Base-by-base conservation (phyloP, 768 basidiomycete genomes). In the Podaxis carcinomalis region DNA sequence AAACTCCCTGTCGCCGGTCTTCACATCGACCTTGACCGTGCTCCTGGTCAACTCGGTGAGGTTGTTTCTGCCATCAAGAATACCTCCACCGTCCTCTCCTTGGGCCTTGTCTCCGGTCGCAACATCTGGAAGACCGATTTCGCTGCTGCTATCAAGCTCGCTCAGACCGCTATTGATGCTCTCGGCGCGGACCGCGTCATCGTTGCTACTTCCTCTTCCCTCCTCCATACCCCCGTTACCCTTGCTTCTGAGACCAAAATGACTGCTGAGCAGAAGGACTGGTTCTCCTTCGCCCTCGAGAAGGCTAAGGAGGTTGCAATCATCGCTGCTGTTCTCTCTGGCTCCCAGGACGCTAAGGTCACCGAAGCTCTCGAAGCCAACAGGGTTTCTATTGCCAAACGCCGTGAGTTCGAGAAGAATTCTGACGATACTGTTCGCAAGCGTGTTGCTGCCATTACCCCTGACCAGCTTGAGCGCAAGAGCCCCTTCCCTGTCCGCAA, bases 121-220 rank as follows among this genome's bases (percentile, higher is more conserved):
- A 98, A 98, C 83, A 93, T 99, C 80, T 99, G 97, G 97, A 99
- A 98, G 87, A 89, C 86, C 64, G 95, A 98, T 77, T 88, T 98
- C 68, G 79, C 82, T 64, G 87, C 85, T 57, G 88, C 93, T 61
- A 83, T 95, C 77, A 88, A 88, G 73, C 77, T 85, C 51, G 92
- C 84, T 59, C 88, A 95, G 79, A 90, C 88, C 74, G 95, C 93
- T 51, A 79, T 97, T 68, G 85, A 87, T 56, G 80, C 79, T 44
- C 88, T 98, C 68, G 95, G 95, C 62, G 76, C 82, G 63, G 88
- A 92, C 63, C 92, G 95, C 64, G 92, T 98, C 73, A 87, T 98
- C 70, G 80, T 97, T 69, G 93, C 93, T 40, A 94, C 97, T 42
- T 98, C 97, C 5, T 98, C 97, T 27, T 98, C 97, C 58, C 92